phyloP scores from a whole-genome alignment of 148 eudicot genomes.

The Nepenthes gracilis region DNA sequence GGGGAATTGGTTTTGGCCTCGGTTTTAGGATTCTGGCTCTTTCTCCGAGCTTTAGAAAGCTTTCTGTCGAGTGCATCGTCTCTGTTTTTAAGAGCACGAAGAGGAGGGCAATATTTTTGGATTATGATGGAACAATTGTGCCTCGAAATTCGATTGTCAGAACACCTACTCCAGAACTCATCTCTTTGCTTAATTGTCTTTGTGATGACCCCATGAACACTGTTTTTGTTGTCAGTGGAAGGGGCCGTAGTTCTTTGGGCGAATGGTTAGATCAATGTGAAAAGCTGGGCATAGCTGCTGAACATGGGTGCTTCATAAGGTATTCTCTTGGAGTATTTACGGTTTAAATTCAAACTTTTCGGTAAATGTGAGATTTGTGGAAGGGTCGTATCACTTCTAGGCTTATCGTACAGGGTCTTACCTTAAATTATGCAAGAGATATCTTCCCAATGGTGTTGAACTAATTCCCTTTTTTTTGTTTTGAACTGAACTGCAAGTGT shows the following conservation, averaged over 20 bases:
- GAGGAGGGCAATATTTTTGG: constrained; percentile 19
- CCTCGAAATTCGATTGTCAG: constrained; percentile 14
- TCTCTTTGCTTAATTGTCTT: constrained; percentile 14
- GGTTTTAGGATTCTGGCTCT: constrained; percentile 24
- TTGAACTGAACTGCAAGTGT: neutral
- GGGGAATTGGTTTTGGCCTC: constrained; percentile 24
- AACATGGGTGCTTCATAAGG: constrained; percentile 27
- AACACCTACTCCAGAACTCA: constrained; percentile 14
- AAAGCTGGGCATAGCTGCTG: constrained; percentile 25
- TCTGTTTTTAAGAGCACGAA: constrained; percentile 12
- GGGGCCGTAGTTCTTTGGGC: constrained; percentile 15
- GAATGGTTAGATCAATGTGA: constrained; percentile 19
- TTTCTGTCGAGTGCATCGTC: constrained; percentile 12
- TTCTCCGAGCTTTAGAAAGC: constrained; percentile 24
- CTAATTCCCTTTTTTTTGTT: neutral
- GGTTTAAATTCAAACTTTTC: too few species aligned
- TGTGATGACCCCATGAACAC: constrained; percentile 17
- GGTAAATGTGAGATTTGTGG: neutral
- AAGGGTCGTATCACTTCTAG: neutral
- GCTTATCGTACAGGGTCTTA: neutral
- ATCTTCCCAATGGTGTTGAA: neutral
- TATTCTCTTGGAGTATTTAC: neutral
- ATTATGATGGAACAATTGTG: constrained; percentile 26
- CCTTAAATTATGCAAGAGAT: neutral
- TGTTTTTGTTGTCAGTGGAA: constrained; percentile 25